A percentile compares a stretch with the other conserved stretches of the same genome.
Conservation (phyloP, 208 protist genomes). For the Wallacemonas sp. region DNA sequence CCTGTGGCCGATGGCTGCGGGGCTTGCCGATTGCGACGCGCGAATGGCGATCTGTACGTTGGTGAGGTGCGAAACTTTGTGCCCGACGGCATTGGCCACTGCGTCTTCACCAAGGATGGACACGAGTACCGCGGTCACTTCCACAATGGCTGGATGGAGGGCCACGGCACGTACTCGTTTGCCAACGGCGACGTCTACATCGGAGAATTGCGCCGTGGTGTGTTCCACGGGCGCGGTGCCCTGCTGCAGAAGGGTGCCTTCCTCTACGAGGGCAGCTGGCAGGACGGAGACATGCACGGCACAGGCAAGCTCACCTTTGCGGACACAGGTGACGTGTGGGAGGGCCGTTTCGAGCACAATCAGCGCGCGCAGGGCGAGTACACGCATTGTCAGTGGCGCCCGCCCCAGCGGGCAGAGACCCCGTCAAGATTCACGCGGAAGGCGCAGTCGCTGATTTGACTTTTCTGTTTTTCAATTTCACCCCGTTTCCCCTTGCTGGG, state of each 20-base stretch:
- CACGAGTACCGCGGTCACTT: slow-evolving; percentile 64
- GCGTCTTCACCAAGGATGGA: slow-evolving; percentile 42
- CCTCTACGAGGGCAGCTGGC: slow-evolving; percentile 74
- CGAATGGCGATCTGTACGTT: slow-evolving; percentile 68
- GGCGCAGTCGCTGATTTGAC: no score
- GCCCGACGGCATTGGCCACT: slow-evolving; percentile 62
- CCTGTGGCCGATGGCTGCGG: slow-evolving; percentile 47
- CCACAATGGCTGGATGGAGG: slow-evolving; percentile 42
- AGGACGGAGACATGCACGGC: slow-evolving; percentile 60
- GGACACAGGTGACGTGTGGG: slow-evolving; percentile 72
- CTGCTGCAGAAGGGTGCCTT: slow-evolving; percentile 43
- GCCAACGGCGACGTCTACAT: slow-evolving; percentile 67
- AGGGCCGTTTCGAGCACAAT: slow-evolving; percentile 52
- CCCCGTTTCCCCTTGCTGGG: no score
- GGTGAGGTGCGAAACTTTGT: slow-evolving; percentile 49
- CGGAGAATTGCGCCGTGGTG: slow-evolving; percentile 41
- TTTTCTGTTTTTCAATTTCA: no score
- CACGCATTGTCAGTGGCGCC: slow-evolving; percentile 19
- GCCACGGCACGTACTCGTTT: slow-evolving; percentile 55
- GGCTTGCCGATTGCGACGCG: slow-evolving; percentile 49
- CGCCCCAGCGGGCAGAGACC: background rate
- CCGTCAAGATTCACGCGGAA: no score
- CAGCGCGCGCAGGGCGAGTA: slow-evolving; percentile 46
- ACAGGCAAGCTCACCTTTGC: slow-evolving; percentile 54
- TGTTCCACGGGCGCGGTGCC: slow-evolving; percentile 55